These are phyloP conservation scores for Puccinia coronata DNA, from an alignment of 1,284 basidiomycete genomes.

Conservation along the genomic window DNA sequence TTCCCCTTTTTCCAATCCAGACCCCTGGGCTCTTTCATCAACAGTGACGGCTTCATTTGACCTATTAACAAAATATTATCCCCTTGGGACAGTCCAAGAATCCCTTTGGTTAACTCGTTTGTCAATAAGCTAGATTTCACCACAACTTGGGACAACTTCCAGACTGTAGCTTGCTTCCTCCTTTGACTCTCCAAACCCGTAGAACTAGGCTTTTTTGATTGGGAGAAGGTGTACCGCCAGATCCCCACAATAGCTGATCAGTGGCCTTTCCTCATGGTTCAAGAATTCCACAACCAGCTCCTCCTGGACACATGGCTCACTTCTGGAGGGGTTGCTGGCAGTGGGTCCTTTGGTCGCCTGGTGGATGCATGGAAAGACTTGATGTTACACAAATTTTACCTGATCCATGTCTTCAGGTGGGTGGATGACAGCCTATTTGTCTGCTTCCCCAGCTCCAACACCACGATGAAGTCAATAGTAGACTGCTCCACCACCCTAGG, in stretches of 20 bases:
- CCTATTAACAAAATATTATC: conserved; percentile 13
- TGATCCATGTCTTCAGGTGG: not conserved
- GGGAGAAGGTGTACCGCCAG: not conserved
- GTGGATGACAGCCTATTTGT: conserved; percentile 14
- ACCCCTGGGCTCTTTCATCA: not conserved
- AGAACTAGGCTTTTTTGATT: not conserved
- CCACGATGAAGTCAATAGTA: not conserved
- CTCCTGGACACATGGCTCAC: not conserved
- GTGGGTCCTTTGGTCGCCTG: not conserved
- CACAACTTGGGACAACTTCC: conserved; percentile 28
- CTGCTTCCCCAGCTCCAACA: not conserved
- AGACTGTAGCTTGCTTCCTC: too few relatives aligned
- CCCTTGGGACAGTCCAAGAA: not conserved
- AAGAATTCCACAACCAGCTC: not conserved
- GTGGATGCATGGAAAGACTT: conserved; percentile 1
- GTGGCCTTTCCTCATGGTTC: not conserved
- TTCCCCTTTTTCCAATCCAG: conserved; percentile 5
- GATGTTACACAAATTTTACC: not conserved
- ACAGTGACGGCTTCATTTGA: not conserved
- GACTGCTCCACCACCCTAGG: not conserved
- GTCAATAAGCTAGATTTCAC: not conserved
- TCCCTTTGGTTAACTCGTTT: conserved; percentile 13
- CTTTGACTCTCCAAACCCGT: not conserved
- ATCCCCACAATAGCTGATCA: not conserved
- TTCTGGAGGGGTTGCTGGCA: not conserved